Evolutionary conservation across 2,329 filamentous ascomycete species (phyloP).

Genomic region (Trichoderma sp.): DNA sequence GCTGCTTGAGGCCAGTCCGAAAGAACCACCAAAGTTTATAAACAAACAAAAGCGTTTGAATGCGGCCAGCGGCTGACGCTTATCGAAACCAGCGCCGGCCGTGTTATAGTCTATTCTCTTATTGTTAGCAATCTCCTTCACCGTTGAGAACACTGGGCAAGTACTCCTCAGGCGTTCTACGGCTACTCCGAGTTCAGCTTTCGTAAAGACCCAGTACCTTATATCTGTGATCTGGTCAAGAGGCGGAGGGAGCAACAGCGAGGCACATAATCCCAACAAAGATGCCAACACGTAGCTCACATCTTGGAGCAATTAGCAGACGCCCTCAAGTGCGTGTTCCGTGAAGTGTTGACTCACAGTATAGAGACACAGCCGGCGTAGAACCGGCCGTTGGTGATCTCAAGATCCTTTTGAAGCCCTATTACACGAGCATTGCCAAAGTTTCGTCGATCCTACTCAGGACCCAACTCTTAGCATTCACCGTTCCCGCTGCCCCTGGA

Average conservation of each 20-base stretch:
- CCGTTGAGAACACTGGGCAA: too few species aligned
- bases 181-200: conserved; percentile 5
- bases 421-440: conserved; percentile 7
- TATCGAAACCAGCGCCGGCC: conserved; percentile 6
- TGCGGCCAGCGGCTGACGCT: not conserved
- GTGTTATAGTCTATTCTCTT: not conserved
- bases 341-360: not conserved
- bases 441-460: conserved; percentile 12
- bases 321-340: too few species aligned
- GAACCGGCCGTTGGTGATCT: conserved; percentile 6
- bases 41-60: conserved; percentile 2
- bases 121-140: not conserved
- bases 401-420: conserved; percentile 5
- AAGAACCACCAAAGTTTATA: not conserved
- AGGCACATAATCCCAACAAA: conserved; percentile 7
- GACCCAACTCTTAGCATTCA: not conserved
- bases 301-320: not conserved
- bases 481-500: too few species aligned
- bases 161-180: conserved; percentile 5
- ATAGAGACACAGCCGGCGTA: conserved; percentile 8
- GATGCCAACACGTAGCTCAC: conserved; percentile 18
- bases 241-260: conserved; percentile 3
- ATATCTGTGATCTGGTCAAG: conserved; percentile 2
- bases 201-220: not conserved
- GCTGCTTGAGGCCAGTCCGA: not conserved